These are phyloP conservation scores for Cavenderia fasciculata DNA, from an alignment of 78 protist genomes.

Conservation along the genomic window DNA sequence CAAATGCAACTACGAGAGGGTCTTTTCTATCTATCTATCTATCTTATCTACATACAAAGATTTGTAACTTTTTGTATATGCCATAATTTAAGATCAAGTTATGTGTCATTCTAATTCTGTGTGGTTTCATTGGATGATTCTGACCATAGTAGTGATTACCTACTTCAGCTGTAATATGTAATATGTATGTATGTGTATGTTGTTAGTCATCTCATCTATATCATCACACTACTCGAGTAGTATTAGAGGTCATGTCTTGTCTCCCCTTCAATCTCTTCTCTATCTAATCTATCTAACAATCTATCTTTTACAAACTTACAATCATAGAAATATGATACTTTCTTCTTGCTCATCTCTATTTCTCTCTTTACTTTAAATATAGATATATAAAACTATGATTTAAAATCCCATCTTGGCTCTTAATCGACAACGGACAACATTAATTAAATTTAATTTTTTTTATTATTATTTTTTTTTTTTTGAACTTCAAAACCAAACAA, in stretches of 20 bases:
- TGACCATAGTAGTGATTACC: constrained; percentile 88
- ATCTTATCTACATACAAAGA: constrained; percentile 73
- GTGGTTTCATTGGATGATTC: constrained; percentile 99
- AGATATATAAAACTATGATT: no score
- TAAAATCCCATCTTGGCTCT: no score
- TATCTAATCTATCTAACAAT: no score
- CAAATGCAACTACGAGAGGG: neutral
- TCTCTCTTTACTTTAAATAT: no score
- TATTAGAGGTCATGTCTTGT: neutral
- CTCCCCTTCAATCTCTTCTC: no score
- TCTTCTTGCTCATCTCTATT: constrained; percentile 27
- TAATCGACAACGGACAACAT: no score
- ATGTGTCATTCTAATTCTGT: constrained; percentile 95
- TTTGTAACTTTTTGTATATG: constrained; percentile 87
- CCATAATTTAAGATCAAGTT: constrained; percentile 96
- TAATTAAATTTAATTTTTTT: no score
- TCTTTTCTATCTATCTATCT: neutral
- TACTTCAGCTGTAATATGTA: constrained; percentile 29
- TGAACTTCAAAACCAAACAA: no score
- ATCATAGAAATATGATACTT: constrained; percentile 80
- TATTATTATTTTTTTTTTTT: no score
- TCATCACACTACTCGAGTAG: neutral
- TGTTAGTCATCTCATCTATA: neutral
- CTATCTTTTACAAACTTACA: constrained; percentile 21
- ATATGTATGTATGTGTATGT: neutral